phyloP scores from a whole-genome alignment of 441 rosid species.

The Euphorbia celastroides region DNA sequence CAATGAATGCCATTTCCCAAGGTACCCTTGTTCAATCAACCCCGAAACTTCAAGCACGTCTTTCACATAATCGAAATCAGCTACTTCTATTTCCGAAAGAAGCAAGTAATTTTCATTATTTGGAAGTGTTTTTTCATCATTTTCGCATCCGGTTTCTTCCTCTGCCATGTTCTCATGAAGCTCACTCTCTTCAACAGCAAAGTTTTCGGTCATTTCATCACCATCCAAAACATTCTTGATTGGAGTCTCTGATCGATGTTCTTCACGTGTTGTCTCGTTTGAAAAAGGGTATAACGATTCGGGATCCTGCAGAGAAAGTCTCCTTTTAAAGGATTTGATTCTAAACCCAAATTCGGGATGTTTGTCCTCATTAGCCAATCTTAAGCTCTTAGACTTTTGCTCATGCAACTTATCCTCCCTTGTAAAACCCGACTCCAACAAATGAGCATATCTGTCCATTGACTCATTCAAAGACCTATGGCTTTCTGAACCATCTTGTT shows the following conservation, averaged over 20 bases:
- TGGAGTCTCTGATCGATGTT: constrained; percentile 22
- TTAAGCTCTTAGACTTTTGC: constrained; percentile 55
- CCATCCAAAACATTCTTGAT: constrained; percentile 18
- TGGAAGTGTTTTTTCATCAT: constrained; percentile 12
- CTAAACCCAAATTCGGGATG: constrained; percentile 17
- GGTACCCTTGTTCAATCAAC: constrained; percentile 33
- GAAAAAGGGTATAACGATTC: constrained; percentile 50
- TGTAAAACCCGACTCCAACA: constrained; percentile 36
- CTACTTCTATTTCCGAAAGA: constrained; percentile 17
- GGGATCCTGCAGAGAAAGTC: constrained; percentile 72
- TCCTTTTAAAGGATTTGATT: constrained; percentile 52
- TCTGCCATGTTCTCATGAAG: too few relatives aligned
- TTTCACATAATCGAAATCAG: constrained; percentile 46
- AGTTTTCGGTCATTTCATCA: constrained; percentile 10
- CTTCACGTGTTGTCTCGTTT: constrained; percentile 33
- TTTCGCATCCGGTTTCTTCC: constrained; percentile 6
- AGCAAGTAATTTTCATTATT: constrained; percentile 13
- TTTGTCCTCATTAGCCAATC: constrained; percentile 43
- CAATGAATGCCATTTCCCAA: constrained; percentile 49
- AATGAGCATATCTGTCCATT: constrained; percentile 48
- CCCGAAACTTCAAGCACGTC: constrained; percentile 59
- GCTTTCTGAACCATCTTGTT: constrained; percentile 21
- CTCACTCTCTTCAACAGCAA: constrained; percentile 10
- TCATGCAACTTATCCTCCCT: constrained; percentile 31
- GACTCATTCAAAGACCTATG: constrained; percentile 39